Base-by-base conservation (phyloP, 352 stramenopile genomes). In the Phytophthora sojae region DNA sequence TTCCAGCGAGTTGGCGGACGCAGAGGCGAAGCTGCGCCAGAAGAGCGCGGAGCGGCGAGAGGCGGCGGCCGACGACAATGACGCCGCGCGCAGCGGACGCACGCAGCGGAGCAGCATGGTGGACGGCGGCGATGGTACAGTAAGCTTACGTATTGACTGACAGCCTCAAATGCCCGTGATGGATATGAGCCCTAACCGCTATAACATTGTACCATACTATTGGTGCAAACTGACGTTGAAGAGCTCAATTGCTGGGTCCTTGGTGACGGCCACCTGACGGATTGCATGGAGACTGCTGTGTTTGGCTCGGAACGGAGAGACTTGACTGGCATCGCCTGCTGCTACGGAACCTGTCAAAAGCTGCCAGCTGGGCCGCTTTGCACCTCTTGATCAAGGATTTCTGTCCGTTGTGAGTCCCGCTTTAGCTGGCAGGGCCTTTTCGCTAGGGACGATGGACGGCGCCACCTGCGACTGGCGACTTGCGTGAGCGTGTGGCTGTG, bases 1-100 rank as follows among this genome's bases (percentile, higher is more conserved):
- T 7, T 88, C 73, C 11, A 95, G 74, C 45, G 85, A 76, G 66
- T 92, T 93, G 21, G 61, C 25, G 21, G 61, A 69, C 2, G 49
- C 52, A 5, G 69, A 79, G 2, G 57, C 11, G 30, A 76, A 69
- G 42, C 52, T 61, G 29, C 61, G 64, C 64, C 63, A 71, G 57
- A 69, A 71, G n/a, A 71, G 44, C 32, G 75, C 35, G 9, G 57
- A 39, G 21, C 68, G 72, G 39, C 54, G 58, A 15, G 30, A 59
- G 50, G 35, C 14, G 44, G 44, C 19, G 53, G 51, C 0, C 51
- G 5, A 44, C 21, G 29, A 49, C 39, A 21, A 21, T 21, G 57
- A 62, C 44, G 61, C 42, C 26, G 58, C 25, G 44, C 61, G 61
- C 12, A 75, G 32, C 11, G 62, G 67, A 58, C 71, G 64, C 30